Evolutionary conservation across 192 early-diverging fungal genomes (phyloP).

Genomic region (Physocladia obscura): DNA sequence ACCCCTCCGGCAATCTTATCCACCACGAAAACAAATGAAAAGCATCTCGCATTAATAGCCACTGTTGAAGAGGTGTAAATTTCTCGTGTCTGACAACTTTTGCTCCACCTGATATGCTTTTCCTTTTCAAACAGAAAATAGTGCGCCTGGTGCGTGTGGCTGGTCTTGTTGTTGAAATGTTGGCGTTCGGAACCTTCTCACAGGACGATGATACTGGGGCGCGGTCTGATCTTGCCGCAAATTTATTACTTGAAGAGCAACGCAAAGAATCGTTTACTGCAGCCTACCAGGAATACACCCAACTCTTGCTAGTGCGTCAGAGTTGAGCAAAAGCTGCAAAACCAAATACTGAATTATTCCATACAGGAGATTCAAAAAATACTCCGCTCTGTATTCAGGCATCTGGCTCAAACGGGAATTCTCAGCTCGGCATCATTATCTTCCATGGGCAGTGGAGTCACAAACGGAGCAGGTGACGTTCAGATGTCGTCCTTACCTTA

Average conservation of each 20-base stretch:
- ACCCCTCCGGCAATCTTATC: too few relatives aligned
- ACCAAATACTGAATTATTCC: background rate
- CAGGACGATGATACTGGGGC: too few relatives aligned
- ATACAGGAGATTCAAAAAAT: conserved; percentile 10
- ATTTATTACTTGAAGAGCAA: too few relatives aligned
- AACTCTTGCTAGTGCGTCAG: background rate
- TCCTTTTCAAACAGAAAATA: background rate
- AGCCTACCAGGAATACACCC: background rate
- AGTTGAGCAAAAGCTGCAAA: background rate
- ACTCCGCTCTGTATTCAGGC: conserved; percentile 6
- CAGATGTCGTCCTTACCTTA: conserved; percentile 11
- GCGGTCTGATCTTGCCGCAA: too few relatives aligned
- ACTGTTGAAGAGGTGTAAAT: background rate
- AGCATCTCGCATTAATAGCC: background rate
- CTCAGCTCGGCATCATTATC: background rate
- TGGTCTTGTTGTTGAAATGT: background rate
- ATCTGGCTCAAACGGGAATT: conserved; percentile 9
- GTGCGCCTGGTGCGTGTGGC: background rate
- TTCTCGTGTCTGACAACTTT: background rate
- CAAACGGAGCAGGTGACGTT: background rate
- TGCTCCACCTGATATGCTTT: background rate
- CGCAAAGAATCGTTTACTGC: background rate
- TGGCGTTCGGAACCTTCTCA: background rate
- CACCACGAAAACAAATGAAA: conserved; percentile 1
- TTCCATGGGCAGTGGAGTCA: background rate